Evolutionary conservation across 2,329 filamentous ascomycete species (phyloP), one percentile per base, ranked within the genome.

Genomic region (Fusarium pininemorale): DNA sequence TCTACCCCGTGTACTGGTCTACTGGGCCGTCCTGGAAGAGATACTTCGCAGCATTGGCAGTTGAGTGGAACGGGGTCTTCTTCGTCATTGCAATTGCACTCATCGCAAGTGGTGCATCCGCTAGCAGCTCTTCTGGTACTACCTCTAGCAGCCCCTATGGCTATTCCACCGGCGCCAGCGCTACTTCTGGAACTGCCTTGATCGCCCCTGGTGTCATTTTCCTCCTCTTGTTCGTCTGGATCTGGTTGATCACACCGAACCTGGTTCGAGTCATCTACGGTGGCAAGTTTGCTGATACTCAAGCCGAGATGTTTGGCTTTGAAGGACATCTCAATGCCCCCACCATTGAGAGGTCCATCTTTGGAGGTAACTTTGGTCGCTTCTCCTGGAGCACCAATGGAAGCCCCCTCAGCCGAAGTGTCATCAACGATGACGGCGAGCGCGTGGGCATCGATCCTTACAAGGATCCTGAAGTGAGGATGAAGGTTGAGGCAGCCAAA

Each of bases 241-340:
- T 74, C 35, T 79, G 71, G 71, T 42, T 79, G 28, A 67, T 72
- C 35, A 78, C 73, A 7, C 79, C 80, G 6, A 74, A 69, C 18
- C 57, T 81, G 37, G 63, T 80, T 7, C 69, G 74, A 10, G 47
- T 74, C 45, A 74, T 79, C 42, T 79, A 80, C 28, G 75, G 78
- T n/a, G 78, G 79, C 56, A 80, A 80, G 66, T 80, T 82, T 44
- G 68, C 56, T 39, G 71, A 77, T 15, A 77, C 80, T 0, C 79
- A 81, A 50, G 76, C 79, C 3, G 74, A 79, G 26, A 75, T 81
- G 48, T 82, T 82, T 62, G 79, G 80, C 15, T 77, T 82, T 56
- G 80, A 81, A 63, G 81, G 80, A 6, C 74, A 81, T 53, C 69
- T 82, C 45, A 79, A 80, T 35, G 70, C 76, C 7, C 72, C 75